phyloP scores from a whole-genome alignment of 129 eudicot species.

The Centrapalus pauciflorus region DNA sequence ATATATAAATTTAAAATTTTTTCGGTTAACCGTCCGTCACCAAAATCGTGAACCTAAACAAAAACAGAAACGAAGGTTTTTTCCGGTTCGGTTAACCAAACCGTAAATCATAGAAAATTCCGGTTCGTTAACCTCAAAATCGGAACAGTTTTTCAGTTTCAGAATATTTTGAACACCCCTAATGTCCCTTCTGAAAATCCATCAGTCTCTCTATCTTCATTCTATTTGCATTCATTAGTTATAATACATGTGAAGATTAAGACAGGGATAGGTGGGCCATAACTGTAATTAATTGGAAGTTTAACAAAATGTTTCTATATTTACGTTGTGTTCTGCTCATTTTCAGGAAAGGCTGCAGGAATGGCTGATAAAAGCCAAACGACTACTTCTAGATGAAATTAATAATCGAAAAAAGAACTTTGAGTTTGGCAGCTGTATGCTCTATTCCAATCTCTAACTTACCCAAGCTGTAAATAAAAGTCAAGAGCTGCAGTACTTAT shows the following conservation, averaged over 20 bases:
- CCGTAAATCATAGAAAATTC: no score
- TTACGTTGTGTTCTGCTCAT: neutral
- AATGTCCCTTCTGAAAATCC: neutral
- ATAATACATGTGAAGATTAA: neutral
- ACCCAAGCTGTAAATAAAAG: no score
- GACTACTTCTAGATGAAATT: slow-evolving; percentile 50
- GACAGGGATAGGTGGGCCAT: neutral
- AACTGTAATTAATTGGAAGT: neutral
- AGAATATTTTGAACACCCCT: no score
- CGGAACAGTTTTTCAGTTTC: no score
- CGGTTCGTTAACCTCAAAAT: no score
- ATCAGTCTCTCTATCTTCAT: neutral
- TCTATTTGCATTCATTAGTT: neutral
- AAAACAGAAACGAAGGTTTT: no score
- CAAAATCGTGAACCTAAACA: no score
- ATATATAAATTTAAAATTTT: no score
- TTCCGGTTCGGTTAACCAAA: no score
- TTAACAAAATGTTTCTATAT: neutral
- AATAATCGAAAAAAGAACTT: slow-evolving; percentile 38
- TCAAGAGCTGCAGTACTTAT: no score
- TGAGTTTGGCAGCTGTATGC: slow-evolving; percentile 56
- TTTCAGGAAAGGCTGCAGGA: slow-evolving; percentile 79
- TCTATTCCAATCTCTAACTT: neutral
- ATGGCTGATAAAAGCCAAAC: slow-evolving; percentile 58
- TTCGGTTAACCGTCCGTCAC: no score